Evolutionary conservation across 1,284 basidiomycete species (phyloP).

Genomic region (Butyriboletus appendiculatus): DNA sequence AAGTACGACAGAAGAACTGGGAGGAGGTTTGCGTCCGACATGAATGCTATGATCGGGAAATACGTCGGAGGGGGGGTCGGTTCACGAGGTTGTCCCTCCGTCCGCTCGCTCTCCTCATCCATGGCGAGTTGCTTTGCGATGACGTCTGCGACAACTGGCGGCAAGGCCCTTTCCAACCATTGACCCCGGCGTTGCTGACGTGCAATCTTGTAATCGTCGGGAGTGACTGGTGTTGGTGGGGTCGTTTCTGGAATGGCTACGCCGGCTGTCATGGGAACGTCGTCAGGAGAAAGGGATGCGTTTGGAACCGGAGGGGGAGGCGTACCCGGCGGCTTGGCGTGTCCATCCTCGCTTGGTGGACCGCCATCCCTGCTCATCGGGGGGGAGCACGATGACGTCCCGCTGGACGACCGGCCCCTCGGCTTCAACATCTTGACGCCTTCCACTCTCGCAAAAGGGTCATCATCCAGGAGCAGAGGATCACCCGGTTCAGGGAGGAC

Average conservation of each 20-base stretch:
- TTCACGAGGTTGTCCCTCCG: conserved; percentile 21
- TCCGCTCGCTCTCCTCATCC: conserved; percentile 9
- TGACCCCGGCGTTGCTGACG: conserved; percentile 43
- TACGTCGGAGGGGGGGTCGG: conserved; percentile 38
- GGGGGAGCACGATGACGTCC: neutral
- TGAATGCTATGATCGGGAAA: conserved; percentile 54
- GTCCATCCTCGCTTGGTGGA: conserved; percentile 14
- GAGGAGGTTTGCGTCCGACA: conserved; percentile 52
- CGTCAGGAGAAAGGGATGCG: neutral
- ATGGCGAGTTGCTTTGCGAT: conserved; percentile 27
- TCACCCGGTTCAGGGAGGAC: conserved; percentile 17
- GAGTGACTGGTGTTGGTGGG: conserved; percentile 33
- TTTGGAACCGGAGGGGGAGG: conserved; percentile 2
- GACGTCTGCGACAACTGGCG: conserved; percentile 31
- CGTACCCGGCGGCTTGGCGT: neutral
- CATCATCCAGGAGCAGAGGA: conserved; percentile 45
- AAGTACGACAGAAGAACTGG: conserved; percentile 54
- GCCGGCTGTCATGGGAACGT: neutral
- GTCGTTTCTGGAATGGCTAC: conserved; percentile 14
- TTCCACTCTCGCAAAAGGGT: conserved; percentile 58
- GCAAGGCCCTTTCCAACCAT: conserved; percentile 42
- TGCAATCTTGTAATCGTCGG: conserved; percentile 41
- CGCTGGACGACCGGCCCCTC: conserved; percentile 15
- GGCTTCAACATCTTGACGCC: conserved; percentile 44
- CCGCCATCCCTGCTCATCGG: conserved; percentile 6